Conservation (phyloP, 202 grass and related monocot genomes). For the Cymbopogon flexuosus region DNA sequence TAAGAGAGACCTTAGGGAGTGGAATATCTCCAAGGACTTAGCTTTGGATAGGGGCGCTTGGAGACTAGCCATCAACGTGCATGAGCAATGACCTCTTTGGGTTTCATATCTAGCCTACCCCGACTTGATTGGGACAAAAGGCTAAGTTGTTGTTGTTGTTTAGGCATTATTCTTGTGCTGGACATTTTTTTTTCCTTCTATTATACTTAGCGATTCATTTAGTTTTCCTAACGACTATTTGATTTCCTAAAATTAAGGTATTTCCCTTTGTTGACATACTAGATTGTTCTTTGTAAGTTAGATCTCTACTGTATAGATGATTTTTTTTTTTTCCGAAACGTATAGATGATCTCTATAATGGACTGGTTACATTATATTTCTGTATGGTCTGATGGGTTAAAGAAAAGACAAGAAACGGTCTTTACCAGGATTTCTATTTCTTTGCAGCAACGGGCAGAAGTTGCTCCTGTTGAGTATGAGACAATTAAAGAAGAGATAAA, state of each 20-base stretch:
- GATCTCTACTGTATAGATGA: not conserved
- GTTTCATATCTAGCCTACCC: too few relatives aligned
- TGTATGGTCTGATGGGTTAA: not conserved
- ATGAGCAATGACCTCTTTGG: too few relatives aligned
- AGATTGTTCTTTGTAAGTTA: not conserved
- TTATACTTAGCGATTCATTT: not conserved
- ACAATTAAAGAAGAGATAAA: constrained; percentile 44
- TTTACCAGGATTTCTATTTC: constrained; percentile 37
- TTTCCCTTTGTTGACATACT: not conserved
- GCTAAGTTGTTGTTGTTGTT: not conserved
- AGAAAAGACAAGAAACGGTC: not conserved
- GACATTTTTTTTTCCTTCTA: not conserved
- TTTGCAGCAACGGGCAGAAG: constrained; percentile 52
- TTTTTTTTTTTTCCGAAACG: not conserved
- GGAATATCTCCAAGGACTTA: too few relatives aligned
- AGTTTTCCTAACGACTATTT: not conserved
- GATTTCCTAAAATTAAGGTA: not conserved
- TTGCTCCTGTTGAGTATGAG: constrained; percentile 54
- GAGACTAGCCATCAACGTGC: too few relatives aligned
- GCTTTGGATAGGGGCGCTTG: too few relatives aligned
- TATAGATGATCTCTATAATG: not conserved
- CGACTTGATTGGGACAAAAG: too few relatives aligned
- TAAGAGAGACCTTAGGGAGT: too few relatives aligned
- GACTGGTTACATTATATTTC: constrained; percentile 3
- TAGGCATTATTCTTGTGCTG: not conserved